Percentiles rank a stretch among this genome's conserved stretches.
Conservation (phyloP, 2,329 filamentous ascomycete species). For the Xylariaceae sp. region DNA sequence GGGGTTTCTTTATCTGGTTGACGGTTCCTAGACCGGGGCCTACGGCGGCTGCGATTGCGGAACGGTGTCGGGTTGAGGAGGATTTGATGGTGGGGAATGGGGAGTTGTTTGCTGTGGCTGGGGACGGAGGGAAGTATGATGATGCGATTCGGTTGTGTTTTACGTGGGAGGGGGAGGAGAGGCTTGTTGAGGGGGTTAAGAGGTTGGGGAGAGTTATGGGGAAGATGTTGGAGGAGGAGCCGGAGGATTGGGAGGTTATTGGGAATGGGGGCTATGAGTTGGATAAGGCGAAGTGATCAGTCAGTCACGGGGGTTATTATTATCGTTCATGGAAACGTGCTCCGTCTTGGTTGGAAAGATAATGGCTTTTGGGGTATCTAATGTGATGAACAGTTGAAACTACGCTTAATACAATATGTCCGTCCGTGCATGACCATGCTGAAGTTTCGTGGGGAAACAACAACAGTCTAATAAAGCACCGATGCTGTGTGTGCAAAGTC, state of each 20-base stretch:
- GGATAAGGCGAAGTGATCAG: conserved; percentile 13
- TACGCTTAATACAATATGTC: not conserved
- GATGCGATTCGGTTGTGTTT: conserved; percentile 62
- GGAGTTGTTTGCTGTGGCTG: conserved; percentile 61
- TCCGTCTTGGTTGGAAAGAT: too few relatives aligned
- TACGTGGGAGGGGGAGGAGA: conserved; percentile 63
- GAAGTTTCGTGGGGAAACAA: too few relatives aligned
- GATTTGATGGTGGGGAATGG: conserved; percentile 65
- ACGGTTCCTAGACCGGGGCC: conserved; percentile 49
- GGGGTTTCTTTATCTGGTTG: conserved; percentile 86
- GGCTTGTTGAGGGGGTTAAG: conserved; percentile 61
- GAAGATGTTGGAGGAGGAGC: conserved; percentile 21
- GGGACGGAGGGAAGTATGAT: conserved; percentile 54
- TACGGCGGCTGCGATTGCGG: conserved; percentile 50
- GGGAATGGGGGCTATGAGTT: not conserved
- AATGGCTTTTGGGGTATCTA: conserved; percentile 17
- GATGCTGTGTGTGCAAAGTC: not conserved
- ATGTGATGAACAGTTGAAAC: conserved; percentile 6
- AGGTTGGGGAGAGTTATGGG: conserved; percentile 49
- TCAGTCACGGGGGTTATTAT: not conserved
- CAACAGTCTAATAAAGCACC: too few relatives aligned
- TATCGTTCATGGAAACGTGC: not conserved
- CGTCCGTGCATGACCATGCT: too few relatives aligned
- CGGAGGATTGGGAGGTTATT: conserved; percentile 10
- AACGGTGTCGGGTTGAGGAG: conserved; percentile 55